These are phyloP conservation scores for Vigna mungo DNA, from an alignment of 306 rosid species.

Conservation along the genomic window DNA sequence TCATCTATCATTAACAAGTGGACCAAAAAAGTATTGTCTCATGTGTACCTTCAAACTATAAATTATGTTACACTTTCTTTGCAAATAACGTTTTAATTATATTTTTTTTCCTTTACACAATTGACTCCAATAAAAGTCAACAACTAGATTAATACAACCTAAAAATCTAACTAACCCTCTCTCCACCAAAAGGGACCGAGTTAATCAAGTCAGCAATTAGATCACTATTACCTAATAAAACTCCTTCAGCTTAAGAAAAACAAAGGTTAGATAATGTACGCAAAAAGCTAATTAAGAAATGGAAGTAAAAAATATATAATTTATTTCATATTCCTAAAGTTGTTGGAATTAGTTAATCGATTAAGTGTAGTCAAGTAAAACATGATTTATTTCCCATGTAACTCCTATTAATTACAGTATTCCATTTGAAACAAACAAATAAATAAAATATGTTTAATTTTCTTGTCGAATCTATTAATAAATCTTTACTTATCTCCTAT, in stretches of 20 bases:
- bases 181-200: background rate
- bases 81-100: background rate
- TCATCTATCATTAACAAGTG: background rate
- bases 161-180: background rate
- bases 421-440: background rate
- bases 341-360: no score
- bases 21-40: background rate
- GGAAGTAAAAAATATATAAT: no score
- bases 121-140: background rate
- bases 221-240: background rate
- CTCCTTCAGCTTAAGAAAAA: background rate
- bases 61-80: background rate
- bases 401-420: background rate
- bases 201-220: background rate
- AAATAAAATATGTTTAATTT: background rate
- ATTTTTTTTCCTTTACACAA: background rate
- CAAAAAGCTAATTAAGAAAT: background rate
- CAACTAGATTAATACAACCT: background rate
- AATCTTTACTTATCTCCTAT: no score
- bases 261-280: background rate
- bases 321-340: no score
- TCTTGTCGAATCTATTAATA: no score
- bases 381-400: no score
- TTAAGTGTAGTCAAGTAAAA: no score
- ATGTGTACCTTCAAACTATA: background rate